Percentiles rank a stretch among this genome's conserved stretches.
Evolutionary conservation across 371 early-diverging fungal genomes (phyloP).

Genomic region (Apophysomyces elegans): DNA sequence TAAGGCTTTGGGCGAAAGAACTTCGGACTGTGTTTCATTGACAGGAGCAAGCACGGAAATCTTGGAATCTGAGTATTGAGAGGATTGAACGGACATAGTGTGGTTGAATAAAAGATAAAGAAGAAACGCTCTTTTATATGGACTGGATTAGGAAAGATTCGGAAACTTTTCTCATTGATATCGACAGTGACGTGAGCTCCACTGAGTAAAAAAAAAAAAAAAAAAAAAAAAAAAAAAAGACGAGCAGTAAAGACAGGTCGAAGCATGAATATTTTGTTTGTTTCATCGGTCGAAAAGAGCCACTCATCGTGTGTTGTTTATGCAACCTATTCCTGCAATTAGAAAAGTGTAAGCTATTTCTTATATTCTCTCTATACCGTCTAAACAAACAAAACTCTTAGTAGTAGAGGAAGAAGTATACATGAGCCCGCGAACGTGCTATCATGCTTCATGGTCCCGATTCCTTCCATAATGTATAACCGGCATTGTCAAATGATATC

Average conservation of each 20-base stretch:
- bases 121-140: background rate
- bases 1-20: slow-evolving; percentile 82
- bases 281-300: too few species aligned
- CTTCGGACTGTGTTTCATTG: slow-evolving; percentile 58
- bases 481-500: background rate
- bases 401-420: background rate
- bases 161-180: background rate
- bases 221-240: too few species aligned
- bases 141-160: slow-evolving; percentile 1
- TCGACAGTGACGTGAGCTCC: background rate
- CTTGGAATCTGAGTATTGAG: slow-evolving; percentile 55
- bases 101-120: background rate
- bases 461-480: slow-evolving; percentile 9
- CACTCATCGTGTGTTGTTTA: too few species aligned
- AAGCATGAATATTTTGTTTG: too few species aligned
- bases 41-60: slow-evolving; percentile 71
- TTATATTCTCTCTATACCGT: too few species aligned
- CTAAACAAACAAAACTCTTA: too few species aligned
- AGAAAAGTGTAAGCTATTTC: too few species aligned
- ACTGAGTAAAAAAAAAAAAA: too few species aligned
- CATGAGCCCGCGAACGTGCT: background rate
- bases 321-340: too few species aligned
- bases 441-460: background rate
- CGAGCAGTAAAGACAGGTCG: too few species aligned
- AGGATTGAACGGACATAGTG: slow-evolving; percentile 25